Evolutionary conservation across 306 rosid genomes (phyloP).

Genomic region (Cicer judaicum): DNA sequence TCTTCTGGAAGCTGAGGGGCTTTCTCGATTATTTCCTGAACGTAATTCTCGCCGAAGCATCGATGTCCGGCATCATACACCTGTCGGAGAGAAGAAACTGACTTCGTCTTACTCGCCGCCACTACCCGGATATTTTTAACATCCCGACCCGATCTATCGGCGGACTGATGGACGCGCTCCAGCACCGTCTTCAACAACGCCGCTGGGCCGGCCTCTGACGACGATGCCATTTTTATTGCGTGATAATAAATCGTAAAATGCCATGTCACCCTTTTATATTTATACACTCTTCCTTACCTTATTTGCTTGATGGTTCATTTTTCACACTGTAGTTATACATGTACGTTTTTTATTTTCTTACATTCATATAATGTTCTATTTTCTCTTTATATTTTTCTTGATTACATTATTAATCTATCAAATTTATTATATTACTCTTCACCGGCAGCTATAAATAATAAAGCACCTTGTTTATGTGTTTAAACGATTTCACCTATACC

Average conservation of each 20-base stretch:
- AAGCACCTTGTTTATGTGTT: too few relatives aligned
- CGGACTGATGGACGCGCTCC: slow-evolving; percentile 68
- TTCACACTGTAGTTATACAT: too few relatives aligned
- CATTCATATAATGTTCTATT: too few relatives aligned
- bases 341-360: too few relatives aligned
- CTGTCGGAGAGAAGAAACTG: slow-evolving; percentile 64
- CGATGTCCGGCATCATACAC: slow-evolving; percentile 92
- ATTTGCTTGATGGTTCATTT: too few relatives aligned
- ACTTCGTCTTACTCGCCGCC: slow-evolving; percentile 91
- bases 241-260: not conserved
- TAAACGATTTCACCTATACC: too few relatives aligned
- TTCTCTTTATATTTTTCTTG: too few relatives aligned
- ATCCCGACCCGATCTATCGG: slow-evolving; percentile 61
- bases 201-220: slow-evolving; percentile 41
- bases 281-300: too few relatives aligned
- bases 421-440: too few relatives aligned
- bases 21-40: slow-evolving; percentile 80
- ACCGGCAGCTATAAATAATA: too few relatives aligned
- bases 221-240: slow-evolving; percentile 38
- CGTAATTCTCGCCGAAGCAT: slow-evolving; percentile 92
- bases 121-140: slow-evolving; percentile 65
- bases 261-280: not conserved
- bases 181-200: slow-evolving; percentile 61
- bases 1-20: slow-evolving; percentile 95
- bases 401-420: too few relatives aligned